phyloP scores from a whole-genome alignment of 192 early-diverging fungal species.

The Podila minutissima region DNA sequence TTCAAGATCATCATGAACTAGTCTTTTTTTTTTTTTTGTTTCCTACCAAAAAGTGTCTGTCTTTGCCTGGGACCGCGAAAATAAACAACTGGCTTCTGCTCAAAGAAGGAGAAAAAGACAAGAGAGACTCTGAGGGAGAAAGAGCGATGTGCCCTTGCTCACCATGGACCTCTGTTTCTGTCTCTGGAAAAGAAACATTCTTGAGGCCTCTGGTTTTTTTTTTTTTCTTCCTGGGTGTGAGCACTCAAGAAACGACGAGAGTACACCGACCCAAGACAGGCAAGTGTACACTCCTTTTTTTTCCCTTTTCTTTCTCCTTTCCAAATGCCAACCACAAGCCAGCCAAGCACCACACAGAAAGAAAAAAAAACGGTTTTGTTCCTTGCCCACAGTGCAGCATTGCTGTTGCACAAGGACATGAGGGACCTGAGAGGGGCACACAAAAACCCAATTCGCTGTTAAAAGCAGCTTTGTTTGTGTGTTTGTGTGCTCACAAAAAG shows the following conservation, averaged over 20 bases:
- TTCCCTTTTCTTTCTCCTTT: neutral
- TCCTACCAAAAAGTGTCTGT: too few relatives aligned
- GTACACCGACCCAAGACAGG: neutral
- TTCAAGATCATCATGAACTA: constrained; percentile 78
- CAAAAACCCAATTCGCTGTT: neutral
- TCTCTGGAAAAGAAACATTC: too few relatives aligned
- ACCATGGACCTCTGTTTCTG: too few relatives aligned
- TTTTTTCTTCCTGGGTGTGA: too few relatives aligned
- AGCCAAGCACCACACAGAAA: neutral
- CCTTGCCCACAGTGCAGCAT: neutral
- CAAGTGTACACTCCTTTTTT: neutral
- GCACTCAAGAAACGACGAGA: neutral
- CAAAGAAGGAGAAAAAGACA: too few relatives aligned
- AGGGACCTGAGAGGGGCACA: too few relatives aligned
- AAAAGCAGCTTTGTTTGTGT: neutral
- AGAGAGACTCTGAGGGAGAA: neutral
- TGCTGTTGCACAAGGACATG: too few relatives aligned
- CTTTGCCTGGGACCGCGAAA: too few relatives aligned
- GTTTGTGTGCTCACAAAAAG: neutral
- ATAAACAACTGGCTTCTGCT: too few relatives aligned
- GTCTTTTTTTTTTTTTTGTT: too few relatives aligned
- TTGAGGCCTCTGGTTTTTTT: too few relatives aligned
- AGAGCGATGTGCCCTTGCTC: neutral
- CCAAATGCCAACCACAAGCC: neutral
- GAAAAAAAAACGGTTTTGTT: neutral